These are phyloP conservation scores for Talaromyces sp. DNA, from an alignment of 2,329 filamentous ascomycete species.

Conservation along the genomic window DNA sequence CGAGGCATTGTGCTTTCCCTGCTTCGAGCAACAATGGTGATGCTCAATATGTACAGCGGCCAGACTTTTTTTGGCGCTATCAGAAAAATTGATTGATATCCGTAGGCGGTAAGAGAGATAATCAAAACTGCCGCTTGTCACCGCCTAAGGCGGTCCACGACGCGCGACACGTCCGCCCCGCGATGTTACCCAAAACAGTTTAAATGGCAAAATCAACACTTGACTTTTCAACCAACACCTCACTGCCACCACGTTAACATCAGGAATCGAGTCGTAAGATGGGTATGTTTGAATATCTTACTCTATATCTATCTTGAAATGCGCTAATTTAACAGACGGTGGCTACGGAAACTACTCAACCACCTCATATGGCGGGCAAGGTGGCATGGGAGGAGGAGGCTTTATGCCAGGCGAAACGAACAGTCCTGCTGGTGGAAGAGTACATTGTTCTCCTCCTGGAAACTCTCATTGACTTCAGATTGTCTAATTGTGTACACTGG, in stretches of 20 bases:
- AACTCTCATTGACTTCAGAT: no score
- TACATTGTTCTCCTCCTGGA: conserved; percentile 20
- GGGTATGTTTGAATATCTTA: conserved; percentile 25
- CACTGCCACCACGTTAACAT: neutral
- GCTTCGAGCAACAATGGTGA: neutral
- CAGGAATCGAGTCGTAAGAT: conserved; percentile 19
- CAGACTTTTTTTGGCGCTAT: conserved; percentile 18
- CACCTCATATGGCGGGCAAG: conserved; percentile 56
- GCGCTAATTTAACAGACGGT: conserved; percentile 26
- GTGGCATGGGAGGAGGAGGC: conserved; percentile 56
- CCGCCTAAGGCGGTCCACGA: conserved; percentile 32
- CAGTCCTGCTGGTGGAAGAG: conserved; percentile 46
- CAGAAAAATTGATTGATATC: conserved; percentile 24
- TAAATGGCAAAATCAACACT: conserved; percentile 30
- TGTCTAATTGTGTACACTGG: conserved; percentile 10
- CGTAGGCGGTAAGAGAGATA: conserved; percentile 30
- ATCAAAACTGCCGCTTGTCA: conserved; percentile 12
- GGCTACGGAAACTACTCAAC: conserved; percentile 50
- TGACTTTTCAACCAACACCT: neutral
- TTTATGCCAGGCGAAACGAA: conserved; percentile 55
- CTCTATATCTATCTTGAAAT: neutral
- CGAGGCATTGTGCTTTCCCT: conserved; percentile 56
- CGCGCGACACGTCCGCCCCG: conserved; percentile 37
- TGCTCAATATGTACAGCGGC: neutral
- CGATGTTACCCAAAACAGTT: conserved; percentile 31